Conservation (phyloP, 1,284 basidiomycete species). For the Pseudozyma sp. region DNA sequence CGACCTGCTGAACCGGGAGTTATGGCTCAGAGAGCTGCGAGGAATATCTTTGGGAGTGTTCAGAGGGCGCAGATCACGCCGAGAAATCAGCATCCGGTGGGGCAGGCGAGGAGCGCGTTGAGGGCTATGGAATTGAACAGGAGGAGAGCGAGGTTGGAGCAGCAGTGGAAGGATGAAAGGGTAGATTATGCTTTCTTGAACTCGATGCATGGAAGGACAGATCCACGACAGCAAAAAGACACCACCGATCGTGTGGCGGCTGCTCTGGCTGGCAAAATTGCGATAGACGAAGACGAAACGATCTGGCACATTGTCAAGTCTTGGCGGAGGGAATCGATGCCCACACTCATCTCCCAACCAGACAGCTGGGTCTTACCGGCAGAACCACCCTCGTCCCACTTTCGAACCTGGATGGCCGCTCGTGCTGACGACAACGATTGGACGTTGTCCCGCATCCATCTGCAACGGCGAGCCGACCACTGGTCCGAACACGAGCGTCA, state of each 20-base stretch:
- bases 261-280: neutral
- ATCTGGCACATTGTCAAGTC: conserved; percentile 15
- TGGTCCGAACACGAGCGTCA: conserved; percentile 47
- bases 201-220: conserved; percentile 15
- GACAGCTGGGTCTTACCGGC: conserved; percentile 1
- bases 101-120: conserved; percentile 14
- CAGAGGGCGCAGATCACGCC: conserved; percentile 35
- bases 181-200: conserved; percentile 27
- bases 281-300: conserved; percentile 20
- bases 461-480: conserved; percentile 12
- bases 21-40: conserved; percentile 34
- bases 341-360: neutral
- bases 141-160: neutral
- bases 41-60: conserved; percentile 36
- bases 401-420: conserved; percentile 8
- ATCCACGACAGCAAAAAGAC: conserved; percentile 1
- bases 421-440: conserved; percentile 26
- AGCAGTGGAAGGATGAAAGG: conserved; percentile 16
- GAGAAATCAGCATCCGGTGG: conserved; percentile 7
- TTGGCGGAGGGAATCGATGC: conserved; percentile 25
- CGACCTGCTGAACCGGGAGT: conserved; percentile 19
- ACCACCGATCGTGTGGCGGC: conserved; percentile 2
- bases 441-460: conserved; percentile 7
- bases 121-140: conserved; percentile 15
- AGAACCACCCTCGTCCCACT: neutral